A percentile compares a stretch with the other conserved stretches of the same genome.
These are phyloP conservation scores for Talaromyces funiculosus DNA, from an alignment of 2,329 filamentous ascomycete genomes.

Conservation along the genomic window DNA sequence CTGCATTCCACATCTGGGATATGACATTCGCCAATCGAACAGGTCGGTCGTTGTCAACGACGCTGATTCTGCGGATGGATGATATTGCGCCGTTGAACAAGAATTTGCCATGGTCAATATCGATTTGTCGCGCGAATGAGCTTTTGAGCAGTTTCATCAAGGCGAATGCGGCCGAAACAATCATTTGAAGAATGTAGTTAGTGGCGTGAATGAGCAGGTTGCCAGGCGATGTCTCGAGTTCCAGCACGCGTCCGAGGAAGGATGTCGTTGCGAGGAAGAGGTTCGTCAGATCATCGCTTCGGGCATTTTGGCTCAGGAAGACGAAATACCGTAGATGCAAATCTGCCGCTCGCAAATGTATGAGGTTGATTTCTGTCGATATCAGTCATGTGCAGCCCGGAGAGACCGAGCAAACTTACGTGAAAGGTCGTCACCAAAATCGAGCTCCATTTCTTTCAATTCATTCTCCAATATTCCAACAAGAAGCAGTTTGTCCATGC, in stretches of 20 bases:
- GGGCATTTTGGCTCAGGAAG: constrained; percentile 40
- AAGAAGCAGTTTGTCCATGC: constrained; percentile 38
- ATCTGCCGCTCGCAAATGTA: constrained; percentile 42
- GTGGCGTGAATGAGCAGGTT: constrained; percentile 49
- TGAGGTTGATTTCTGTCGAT: constrained; percentile 37
- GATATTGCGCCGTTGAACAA: constrained; percentile 55
- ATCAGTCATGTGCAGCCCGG: not conserved
- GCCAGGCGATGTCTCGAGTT: constrained; percentile 39
- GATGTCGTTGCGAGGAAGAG: constrained; percentile 42
- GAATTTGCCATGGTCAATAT: constrained; percentile 49
- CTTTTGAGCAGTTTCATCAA: constrained; percentile 61
- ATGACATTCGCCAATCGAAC: constrained; percentile 59
- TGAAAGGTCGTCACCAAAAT: constrained; percentile 37
- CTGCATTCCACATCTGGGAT: constrained; percentile 58
- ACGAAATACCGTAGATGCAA: constrained; percentile 43
- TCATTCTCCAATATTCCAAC: constrained; percentile 42
- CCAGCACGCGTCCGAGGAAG: constrained; percentile 42
- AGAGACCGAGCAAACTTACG: constrained; percentile 18
- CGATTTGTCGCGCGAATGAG: constrained; percentile 52
- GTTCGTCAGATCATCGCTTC: constrained; percentile 40
- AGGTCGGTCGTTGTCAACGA: constrained; percentile 57
- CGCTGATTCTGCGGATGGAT: constrained; percentile 54
- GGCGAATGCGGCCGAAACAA: constrained; percentile 58
- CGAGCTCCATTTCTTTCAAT: constrained; percentile 48
- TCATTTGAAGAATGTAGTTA: constrained; percentile 62